Percentiles rank a stretch among this genome's conserved stretches.
phyloP scores from a whole-genome alignment of 495 filamentous ascomycete species.

The Penicillium mononematosum region DNA sequence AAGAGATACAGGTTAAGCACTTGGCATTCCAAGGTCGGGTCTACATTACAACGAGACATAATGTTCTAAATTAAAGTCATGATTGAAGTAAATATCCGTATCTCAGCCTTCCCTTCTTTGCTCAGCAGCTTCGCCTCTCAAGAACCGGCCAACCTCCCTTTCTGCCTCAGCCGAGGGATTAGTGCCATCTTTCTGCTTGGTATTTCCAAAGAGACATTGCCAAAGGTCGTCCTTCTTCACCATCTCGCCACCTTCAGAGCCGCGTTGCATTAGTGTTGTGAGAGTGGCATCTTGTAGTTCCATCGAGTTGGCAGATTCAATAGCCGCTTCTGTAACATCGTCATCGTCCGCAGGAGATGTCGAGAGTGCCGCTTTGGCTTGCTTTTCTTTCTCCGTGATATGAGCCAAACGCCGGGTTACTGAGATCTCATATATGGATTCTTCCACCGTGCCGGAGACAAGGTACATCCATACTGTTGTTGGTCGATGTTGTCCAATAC shows the following conservation, averaged over 20 bases:
- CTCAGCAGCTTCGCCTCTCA: conserved; percentile 50
- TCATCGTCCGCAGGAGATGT: conserved; percentile 28
- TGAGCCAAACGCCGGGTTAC: conserved; percentile 75
- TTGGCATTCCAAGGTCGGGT: background rate
- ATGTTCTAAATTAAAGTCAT: background rate
- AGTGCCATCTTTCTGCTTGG: conserved; percentile 23
- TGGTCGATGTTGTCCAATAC: conserved; percentile 82
- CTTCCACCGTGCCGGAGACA: conserved; percentile 81
- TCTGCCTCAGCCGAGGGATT: conserved; percentile 29
- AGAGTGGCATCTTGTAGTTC: conserved; percentile 73
- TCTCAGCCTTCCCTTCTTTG: conserved; percentile 27
- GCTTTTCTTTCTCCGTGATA: conserved; percentile 52
- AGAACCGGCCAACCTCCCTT: conserved; percentile 43
- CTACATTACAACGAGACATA: background rate
- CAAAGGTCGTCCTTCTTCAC: conserved; percentile 81
- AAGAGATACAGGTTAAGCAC: background rate
- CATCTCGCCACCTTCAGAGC: conserved; percentile 71
- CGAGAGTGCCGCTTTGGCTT: conserved; percentile 18
- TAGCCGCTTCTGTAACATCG: conserved; percentile 51
- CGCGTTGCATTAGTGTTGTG: conserved; percentile 64
- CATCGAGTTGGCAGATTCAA: conserved; percentile 79
- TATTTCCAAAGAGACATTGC: conserved; percentile 77
- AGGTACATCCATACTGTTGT: conserved; percentile 97
- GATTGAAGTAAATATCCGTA: background rate
- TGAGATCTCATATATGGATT: conserved; percentile 83